Evolutionary conservation across 2,329 filamentous ascomycete genomes (phyloP).

Genomic region (Penicillium glabrum): DNA sequence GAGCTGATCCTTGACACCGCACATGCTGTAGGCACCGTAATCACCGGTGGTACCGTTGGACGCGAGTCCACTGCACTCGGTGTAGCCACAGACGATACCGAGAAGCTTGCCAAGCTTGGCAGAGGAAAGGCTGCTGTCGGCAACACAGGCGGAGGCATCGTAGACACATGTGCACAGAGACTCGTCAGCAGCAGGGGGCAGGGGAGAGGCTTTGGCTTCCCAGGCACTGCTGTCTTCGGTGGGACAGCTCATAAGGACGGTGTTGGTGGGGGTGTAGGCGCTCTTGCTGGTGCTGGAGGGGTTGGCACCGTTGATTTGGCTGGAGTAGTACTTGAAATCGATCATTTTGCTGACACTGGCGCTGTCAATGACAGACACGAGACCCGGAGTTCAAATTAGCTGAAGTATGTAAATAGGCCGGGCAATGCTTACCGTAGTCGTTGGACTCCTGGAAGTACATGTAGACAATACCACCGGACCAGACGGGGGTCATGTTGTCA

Average conservation of each 20-base stretch:
- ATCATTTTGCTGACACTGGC: conserved; percentile 63
- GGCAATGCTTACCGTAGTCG: conserved; percentile 46
- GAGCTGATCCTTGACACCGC: conserved; percentile 42
- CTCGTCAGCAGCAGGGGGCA: conserved; percentile 78
- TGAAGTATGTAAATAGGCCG: not conserved
- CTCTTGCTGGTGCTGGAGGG: conserved; percentile 64
- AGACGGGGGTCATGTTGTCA: conserved; percentile 74
- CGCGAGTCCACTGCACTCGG: conserved; percentile 40
- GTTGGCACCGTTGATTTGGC: conserved; percentile 64
- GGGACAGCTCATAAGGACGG: conserved; percentile 67
- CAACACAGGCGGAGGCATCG: conserved; percentile 67
- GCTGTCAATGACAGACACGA: conserved; percentile 55
- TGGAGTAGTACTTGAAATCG: conserved; percentile 72
- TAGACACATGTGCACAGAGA: conserved; percentile 82
- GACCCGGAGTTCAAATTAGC: conserved; percentile 53
- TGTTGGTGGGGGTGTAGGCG: conserved; percentile 72
- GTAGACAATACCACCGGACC: conserved; percentile 95
- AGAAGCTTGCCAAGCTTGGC: conserved; percentile 59
- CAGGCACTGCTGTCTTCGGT: conserved; percentile 59
- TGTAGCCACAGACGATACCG: conserved; percentile 42
- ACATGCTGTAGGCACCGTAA: conserved; percentile 51
- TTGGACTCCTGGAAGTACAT: conserved; percentile 93
- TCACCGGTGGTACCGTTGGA: conserved; percentile 40
- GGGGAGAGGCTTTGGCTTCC: conserved; percentile 60
- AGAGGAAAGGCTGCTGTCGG: conserved; percentile 44